Base-by-base conservation (phyloP, 306 rosid genomes). In the Luffa aegyptiaca region DNA sequence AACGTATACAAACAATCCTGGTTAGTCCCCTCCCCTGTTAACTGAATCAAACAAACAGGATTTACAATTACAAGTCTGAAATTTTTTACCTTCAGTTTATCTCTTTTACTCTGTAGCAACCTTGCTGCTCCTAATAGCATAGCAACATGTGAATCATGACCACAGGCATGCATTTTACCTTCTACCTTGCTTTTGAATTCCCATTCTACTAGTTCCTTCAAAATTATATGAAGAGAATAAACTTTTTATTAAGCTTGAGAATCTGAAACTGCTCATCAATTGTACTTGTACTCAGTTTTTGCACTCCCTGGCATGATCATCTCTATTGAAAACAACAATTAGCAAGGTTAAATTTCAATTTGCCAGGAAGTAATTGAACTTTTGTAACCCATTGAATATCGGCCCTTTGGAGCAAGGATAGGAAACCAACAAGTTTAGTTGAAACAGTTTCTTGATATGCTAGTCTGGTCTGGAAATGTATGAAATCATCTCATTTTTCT, bases 51-150 rank as follows among this genome's bases (percentile, higher is more conserved):
- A 42, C 31, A 69, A 20, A 44, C 18, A 42, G 75, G 16, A 42
- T 69, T 42, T 10, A n/a, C 75, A 42, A 13, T 7, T 26, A 13
- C 5, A 37, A 20, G 66, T 51, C 13, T n/a, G 55, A 53, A n/a
- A 33, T 0, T 20, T 36, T 10, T 37, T 65, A 68, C 85, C 83
- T 82, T 79, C 4, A 85, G 63, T 26, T 45, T 26, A 17, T 71
- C 78, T 80, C 62, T 75, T 74, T 66, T 56, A 66, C 81, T 71
- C 57, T 85, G 90, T 41, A 85, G 89, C 64, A 88, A 77, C 83
- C 84, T 88, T 16, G 89, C 91, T 79, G 91, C 89, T 78, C 91
- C 91, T 52, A 88, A 80, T 41, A 88, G 83, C 91, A 88, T 88
- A 61, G 91, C 86, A 31, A 86, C 89, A 61, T 88, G 91, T 59